Percentiles rank a stretch among this genome's conserved stretches.
Conservation (phyloP, 192 early-diverging fungal genomes). For the Phycomyces nitens region DNA sequence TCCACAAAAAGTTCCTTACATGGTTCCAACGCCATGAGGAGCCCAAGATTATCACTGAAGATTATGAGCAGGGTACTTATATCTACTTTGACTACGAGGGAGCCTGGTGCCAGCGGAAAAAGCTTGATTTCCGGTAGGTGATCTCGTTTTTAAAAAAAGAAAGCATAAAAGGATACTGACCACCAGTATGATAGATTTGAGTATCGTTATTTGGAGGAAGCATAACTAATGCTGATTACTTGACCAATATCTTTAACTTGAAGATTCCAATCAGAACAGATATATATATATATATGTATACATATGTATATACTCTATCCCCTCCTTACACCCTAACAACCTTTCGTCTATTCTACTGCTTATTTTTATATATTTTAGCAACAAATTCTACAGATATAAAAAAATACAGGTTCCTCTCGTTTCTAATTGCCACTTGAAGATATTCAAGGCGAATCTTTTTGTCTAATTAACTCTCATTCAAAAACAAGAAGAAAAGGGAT, state of each 20-base stretch:
- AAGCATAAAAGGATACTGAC: too few relatives aligned
- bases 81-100: slow-evolving; percentile 99
- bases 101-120: slow-evolving; percentile 94
- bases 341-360: too few relatives aligned
- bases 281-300: too few relatives aligned
- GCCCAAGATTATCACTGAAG: slow-evolving; percentile 91
- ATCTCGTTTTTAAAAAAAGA: not conserved
- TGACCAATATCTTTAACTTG: not conserved
- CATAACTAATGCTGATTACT: not conserved
- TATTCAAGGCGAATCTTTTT: too few relatives aligned
- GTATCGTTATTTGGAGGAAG: slow-evolving; percentile 31
- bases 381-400: too few relatives aligned
- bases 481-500: too few relatives aligned
- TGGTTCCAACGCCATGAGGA: slow-evolving; percentile 99
- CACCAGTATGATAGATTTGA: slow-evolving; percentile 17
- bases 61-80: slow-evolving; percentile 97
- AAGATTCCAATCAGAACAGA: not conserved
- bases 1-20: slow-evolving; percentile 96
- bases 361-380: too few relatives aligned
- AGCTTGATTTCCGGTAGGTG: slow-evolving; percentile 84
- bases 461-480: too few relatives aligned
- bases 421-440: too few relatives aligned
- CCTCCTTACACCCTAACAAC: too few relatives aligned
- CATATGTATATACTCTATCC: too few relatives aligned
- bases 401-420: too few relatives aligned